Evolutionary conservation across 805 yeast species (phyloP).

Genomic region (Candida argentea): DNA sequence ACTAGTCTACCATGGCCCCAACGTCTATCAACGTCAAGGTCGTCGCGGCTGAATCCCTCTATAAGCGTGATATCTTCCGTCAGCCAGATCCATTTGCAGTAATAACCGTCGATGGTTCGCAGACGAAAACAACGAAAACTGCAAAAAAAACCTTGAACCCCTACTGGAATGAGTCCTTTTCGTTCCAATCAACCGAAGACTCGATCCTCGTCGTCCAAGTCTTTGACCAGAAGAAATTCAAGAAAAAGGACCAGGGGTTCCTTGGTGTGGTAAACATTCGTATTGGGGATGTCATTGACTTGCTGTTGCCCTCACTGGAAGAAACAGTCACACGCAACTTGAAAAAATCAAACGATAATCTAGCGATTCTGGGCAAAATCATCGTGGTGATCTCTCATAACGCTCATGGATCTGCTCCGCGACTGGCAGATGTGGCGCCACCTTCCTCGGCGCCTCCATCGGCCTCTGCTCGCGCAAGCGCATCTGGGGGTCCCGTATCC

Average conservation of each 20-base stretch:
- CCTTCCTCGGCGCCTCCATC: conserved; percentile 9
- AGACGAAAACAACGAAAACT: conserved; percentile 89
- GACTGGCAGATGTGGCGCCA: conserved; percentile 10
- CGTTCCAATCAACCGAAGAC: conserved; percentile 66
- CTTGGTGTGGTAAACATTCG: conserved; percentile 91
- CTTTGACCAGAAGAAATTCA: conserved; percentile 94
- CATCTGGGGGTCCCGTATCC: conserved; percentile 7
- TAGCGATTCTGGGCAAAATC: conserved; percentile 88
- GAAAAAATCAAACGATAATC: conserved; percentile 82
- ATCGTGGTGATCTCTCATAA: conserved; percentile 60
- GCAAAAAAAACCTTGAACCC: conserved; percentile 93
- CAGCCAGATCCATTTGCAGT: conserved; percentile 99
- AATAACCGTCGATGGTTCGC: conserved; percentile 93
- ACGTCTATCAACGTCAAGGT: conserved; percentile 53
- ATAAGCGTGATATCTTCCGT: conserved; percentile 89
- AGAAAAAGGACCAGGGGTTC: conserved; percentile 97
- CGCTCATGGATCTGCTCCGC: conserved; percentile 5
- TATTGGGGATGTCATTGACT: conserved; percentile 80
- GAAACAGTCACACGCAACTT: conserved; percentile 91
- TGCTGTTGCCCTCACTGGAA: conserved; percentile 39
- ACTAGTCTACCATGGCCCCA: too few species aligned
- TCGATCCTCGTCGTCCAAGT: conserved; percentile 87
- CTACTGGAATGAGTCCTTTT: conserved; percentile 92
- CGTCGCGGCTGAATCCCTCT: conserved; percentile 92
- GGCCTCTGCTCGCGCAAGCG: conserved; percentile 9